Percentiles rank a stretch among this genome's conserved stretches.
These are phyloP conservation scores for Fusarium xylarioides DNA, from an alignment of 2,329 filamentous ascomycete genomes.

Conservation along the genomic window DNA sequence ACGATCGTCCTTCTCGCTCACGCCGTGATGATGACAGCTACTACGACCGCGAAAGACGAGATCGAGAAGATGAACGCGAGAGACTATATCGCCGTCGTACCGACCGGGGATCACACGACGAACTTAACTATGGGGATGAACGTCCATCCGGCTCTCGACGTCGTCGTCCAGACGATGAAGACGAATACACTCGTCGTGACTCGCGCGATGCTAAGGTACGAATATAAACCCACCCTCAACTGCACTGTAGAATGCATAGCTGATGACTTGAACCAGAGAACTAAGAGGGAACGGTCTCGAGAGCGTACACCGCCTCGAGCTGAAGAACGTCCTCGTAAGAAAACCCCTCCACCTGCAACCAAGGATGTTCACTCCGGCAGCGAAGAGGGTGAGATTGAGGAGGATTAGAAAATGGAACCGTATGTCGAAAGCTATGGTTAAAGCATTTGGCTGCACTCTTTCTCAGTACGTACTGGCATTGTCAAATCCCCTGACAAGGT, in stretches of 20 bases:
- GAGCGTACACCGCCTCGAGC: slow-evolving; percentile 67
- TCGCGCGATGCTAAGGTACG: slow-evolving; percentile 74
- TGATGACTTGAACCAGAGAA: slow-evolving; percentile 57
- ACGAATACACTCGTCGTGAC: slow-evolving; percentile 71
- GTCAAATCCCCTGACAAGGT: slow-evolving; percentile 34
- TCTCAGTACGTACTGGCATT: slow-evolving; percentile 43
- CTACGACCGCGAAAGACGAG: slow-evolving; percentile 87
- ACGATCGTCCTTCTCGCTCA: slow-evolving; percentile 61
- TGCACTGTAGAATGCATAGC: slow-evolving; percentile 1
- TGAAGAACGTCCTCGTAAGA: slow-evolving; percentile 65
- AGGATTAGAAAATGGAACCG: slow-evolving; percentile 60
- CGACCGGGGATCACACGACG: slow-evolving; percentile 81
- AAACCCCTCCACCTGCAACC: slow-evolving; percentile 57
- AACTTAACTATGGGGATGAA: slow-evolving; percentile 89
- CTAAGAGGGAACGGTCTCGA: slow-evolving; percentile 66
- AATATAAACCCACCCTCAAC: not conserved
- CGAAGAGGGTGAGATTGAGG: slow-evolving; percentile 98
- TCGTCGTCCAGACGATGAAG: slow-evolving; percentile 81
- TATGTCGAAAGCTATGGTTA: slow-evolving; percentile 6
- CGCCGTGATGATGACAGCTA: slow-evolving; percentile 71
- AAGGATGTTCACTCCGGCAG: slow-evolving; percentile 76
- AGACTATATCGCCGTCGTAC: slow-evolving; percentile 82
- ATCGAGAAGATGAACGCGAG: slow-evolving; percentile 90
- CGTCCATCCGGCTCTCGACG: slow-evolving; percentile 73
- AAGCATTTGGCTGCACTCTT: slow-evolving; percentile 21